phyloP scores from a whole-genome alignment of 2,329 filamentous ascomycete genomes.

The Scorias spongiosa region DNA sequence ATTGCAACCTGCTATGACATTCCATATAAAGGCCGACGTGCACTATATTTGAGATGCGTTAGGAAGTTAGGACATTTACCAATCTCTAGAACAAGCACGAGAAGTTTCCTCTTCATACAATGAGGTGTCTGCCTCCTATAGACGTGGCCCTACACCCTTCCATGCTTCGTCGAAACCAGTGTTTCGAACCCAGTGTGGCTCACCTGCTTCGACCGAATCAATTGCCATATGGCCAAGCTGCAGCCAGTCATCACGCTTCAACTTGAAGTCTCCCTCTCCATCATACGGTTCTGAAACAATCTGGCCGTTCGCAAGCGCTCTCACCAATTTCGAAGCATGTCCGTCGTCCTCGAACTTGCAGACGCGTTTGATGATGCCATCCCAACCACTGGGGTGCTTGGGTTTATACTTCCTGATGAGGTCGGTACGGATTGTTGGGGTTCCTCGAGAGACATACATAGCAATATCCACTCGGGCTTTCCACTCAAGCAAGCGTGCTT shows the following conservation, averaged over 20 bases:
- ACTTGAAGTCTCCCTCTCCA: conserved; percentile 29
- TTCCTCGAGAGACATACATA: conserved; percentile 55
- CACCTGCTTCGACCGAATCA: conserved; percentile 42
- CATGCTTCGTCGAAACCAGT: conserved; percentile 53
- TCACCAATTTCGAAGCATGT: conserved; percentile 60
- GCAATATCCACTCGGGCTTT: conserved; percentile 63
- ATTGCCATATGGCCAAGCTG: conserved; percentile 46
- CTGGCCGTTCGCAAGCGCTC: conserved; percentile 53
- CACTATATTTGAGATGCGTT: no score
- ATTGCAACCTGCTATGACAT: no score
- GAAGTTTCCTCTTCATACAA: no score
- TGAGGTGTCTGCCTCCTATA: not conserved
- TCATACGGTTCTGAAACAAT: conserved; percentile 33
- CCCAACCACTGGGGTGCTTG: conserved; percentile 28
- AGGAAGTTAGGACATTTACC: no score
- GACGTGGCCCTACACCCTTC: conserved; percentile 25
- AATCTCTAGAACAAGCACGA: no score
- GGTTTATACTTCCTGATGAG: conserved; percentile 47
- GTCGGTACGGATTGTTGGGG: conserved; percentile 43
- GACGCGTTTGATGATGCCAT: conserved; percentile 29
- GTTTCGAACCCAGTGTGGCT: conserved; percentile 43
- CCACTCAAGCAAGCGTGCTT: conserved; percentile 61
- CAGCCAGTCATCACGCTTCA: conserved; percentile 45
- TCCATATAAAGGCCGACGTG: no score
- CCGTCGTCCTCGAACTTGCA: conserved; percentile 54